Conservation (phyloP, 768 basidiomycete species). For the Boletus huronensis region DNA sequence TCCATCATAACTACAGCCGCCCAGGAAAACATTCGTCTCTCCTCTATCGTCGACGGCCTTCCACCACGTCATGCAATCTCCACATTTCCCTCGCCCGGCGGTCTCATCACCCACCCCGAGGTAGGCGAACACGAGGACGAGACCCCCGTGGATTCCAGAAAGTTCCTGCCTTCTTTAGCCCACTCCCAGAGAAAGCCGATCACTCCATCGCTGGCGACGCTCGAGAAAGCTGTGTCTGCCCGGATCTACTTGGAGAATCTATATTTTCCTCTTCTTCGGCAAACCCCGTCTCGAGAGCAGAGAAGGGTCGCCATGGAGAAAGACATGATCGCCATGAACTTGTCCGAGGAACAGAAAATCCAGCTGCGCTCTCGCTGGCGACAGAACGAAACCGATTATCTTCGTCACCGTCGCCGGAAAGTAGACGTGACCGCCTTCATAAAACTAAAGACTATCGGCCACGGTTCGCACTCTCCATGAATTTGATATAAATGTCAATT, state of each 20-base stretch:
- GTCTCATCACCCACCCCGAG: slow-evolving; percentile 65
- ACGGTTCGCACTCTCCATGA: slow-evolving; percentile 52
- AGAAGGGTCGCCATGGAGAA: slow-evolving; percentile 82
- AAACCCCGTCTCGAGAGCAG: slow-evolving; percentile 82
- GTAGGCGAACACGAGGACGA: slow-evolving; percentile 56
- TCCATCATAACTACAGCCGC: slow-evolving; percentile 76
- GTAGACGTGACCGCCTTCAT: slow-evolving; percentile 83
- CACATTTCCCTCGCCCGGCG: slow-evolving; percentile 56
- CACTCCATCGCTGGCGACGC: slow-evolving; percentile 81
- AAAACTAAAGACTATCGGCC: slow-evolving; percentile 91
- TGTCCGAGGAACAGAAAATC: slow-evolving; percentile 69
- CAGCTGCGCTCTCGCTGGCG: slow-evolving; percentile 71
- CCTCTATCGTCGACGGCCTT: slow-evolving; percentile 43
- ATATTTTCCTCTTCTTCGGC: slow-evolving; percentile 82
- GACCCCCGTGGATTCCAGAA: slow-evolving; percentile 17
- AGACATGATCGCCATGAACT: slow-evolving; percentile 73
- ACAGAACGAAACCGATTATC: slow-evolving; percentile 85
- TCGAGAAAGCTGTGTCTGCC: slow-evolving; percentile 91
- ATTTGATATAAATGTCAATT: slow-evolving; percentile 24
- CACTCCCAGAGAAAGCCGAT: slow-evolving; percentile 55
- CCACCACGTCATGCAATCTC: slow-evolving; percentile 58
- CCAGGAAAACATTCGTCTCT: slow-evolving; percentile 57
- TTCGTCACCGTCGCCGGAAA: slow-evolving; percentile 79
- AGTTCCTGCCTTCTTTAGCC: slow-evolving; percentile 29
- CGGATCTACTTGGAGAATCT: slow-evolving; percentile 93